These are phyloP conservation scores for Rubus idaeus DNA, from an alignment of 306 rosid genomes.

Conservation along the genomic window DNA sequence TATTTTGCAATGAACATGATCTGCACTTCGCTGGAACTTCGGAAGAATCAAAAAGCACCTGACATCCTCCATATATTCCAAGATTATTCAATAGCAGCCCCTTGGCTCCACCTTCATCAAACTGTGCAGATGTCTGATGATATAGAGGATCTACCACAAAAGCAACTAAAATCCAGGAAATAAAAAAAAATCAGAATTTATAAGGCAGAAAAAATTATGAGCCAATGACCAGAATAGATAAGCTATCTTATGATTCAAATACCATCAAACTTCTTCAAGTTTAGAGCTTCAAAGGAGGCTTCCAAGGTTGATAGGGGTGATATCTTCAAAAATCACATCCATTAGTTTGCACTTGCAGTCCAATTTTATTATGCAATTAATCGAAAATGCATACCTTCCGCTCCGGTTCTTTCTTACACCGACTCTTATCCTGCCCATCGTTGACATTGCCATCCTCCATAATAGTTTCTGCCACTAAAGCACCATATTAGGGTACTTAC, in stretches of 20 bases:
- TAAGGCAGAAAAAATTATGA: background rate
- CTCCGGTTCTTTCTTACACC: conserved; percentile 21
- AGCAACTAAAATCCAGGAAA: conserved; percentile 55
- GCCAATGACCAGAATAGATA: conserved; percentile 12
- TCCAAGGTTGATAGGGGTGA: conserved; percentile 32
- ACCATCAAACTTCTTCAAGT: conserved; percentile 37
- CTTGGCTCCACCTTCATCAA: conserved; percentile 97
- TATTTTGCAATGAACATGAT: conserved; percentile 17
- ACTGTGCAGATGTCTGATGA: conserved; percentile 89
- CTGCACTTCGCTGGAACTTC: conserved; percentile 77
- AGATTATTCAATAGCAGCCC: conserved; percentile 91
- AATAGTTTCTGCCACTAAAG: conserved; percentile 5
- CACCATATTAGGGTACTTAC: conserved; percentile 7
- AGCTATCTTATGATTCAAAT: conserved; percentile 4
- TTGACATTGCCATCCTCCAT: conserved; percentile 1
- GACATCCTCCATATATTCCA: conserved; percentile 82
- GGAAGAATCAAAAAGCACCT: conserved; percentile 82
- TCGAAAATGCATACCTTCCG: conserved; percentile 24
- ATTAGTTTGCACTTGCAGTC: conserved; percentile 10
- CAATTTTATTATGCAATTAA: background rate
- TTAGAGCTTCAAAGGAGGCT: conserved; percentile 31
- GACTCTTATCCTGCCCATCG: background rate
- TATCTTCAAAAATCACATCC: conserved; percentile 22
- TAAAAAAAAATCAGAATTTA: conserved; percentile 31
- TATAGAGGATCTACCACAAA: conserved; percentile 89